Evolutionary conservation across 2,329 filamentous ascomycete species (phyloP).

Genomic region (Sporothrix humicola): DNA sequence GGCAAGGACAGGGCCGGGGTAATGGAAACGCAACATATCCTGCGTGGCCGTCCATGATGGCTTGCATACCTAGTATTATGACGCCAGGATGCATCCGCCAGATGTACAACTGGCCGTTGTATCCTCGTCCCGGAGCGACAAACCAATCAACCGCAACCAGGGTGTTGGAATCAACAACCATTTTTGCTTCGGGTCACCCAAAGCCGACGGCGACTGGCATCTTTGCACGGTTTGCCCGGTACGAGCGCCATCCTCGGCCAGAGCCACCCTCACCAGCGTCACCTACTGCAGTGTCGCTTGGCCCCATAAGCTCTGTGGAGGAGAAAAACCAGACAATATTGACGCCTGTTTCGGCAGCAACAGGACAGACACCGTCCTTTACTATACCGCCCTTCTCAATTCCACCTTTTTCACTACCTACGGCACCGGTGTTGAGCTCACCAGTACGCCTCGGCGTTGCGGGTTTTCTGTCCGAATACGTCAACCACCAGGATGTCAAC

Average conservation of each 20-base stretch:
- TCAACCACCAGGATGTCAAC: constrained; percentile 51
- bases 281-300: not conserved
- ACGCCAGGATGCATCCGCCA: constrained; percentile 50
- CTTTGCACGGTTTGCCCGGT: not conserved
- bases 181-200: not conserved
- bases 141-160: not conserved
- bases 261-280: not conserved
- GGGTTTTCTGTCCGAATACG: constrained; percentile 57
- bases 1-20: not conserved
- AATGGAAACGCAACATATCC: constrained; percentile 39
- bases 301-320: not conserved
- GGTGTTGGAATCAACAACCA: not conserved
- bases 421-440: constrained; percentile 39
- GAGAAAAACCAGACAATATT: not conserved
- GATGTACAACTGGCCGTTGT: constrained; percentile 52
- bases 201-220: not conserved
- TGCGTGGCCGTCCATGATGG: constrained; percentile 29
- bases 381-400: not conserved
- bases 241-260: not conserved
- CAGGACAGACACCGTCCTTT: not conserved
- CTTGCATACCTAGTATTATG: constrained; percentile 45
- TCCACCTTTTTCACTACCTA: not conserved
- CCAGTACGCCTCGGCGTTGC: constrained; percentile 53
- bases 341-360: not conserved
- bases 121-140: not conserved